These are phyloP conservation scores for Prunus mongolica DNA, from an alignment of 306 rosid genomes.

Conservation along the genomic window DNA sequence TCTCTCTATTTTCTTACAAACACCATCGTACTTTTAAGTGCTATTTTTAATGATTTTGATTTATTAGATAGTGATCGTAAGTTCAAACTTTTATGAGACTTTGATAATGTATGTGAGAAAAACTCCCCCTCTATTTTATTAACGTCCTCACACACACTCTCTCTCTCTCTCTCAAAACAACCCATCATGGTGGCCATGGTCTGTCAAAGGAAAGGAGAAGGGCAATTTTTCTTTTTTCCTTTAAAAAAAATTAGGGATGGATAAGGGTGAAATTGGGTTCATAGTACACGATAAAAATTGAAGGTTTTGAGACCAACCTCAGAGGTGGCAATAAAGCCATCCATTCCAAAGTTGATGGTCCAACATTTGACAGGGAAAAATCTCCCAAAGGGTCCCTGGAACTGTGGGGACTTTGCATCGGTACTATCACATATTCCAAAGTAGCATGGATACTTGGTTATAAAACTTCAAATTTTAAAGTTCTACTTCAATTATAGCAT, in stretches of 20 bases:
- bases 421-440: background rate
- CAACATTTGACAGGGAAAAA: background rate
- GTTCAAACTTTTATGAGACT: too few relatives aligned
- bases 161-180: background rate
- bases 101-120: too few relatives aligned
- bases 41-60: too few relatives aligned
- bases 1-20: background rate
- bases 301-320: background rate
- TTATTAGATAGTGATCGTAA: rapidly evolving
- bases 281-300: background rate
- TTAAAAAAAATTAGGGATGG: background rate
- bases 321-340: background rate
- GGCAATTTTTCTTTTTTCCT: background rate
- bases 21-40: background rate
- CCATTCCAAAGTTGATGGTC: background rate
- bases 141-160: background rate
- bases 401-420: background rate
- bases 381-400: background rate
- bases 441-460: background rate
- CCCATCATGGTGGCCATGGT: background rate
- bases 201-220: background rate
- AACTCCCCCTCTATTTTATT: background rate
- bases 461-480: too few relatives aligned
- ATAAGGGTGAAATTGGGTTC: background rate
- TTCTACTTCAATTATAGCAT: too few relatives aligned